Evolutionary conservation across 257 asterid species (phyloP).

Genomic region (Striga asiatica): DNA sequence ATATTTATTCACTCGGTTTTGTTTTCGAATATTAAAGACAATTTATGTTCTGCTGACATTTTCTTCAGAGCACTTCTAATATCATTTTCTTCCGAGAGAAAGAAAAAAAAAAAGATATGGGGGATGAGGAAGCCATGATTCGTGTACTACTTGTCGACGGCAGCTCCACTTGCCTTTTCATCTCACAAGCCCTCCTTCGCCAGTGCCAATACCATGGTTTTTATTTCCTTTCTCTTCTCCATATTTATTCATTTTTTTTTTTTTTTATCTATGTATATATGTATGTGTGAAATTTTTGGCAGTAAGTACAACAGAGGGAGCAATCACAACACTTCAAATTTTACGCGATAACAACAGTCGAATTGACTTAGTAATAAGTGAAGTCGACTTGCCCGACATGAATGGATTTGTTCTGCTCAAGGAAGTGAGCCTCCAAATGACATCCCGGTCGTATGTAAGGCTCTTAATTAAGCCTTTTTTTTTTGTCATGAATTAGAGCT

Average conservation of each 20-base stretch:
- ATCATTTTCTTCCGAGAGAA: no score
- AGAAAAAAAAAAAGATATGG: no score
- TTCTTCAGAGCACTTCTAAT: no score
- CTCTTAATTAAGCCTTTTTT: no score
- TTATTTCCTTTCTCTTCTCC: background rate
- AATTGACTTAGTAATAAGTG: conserved; percentile 43
- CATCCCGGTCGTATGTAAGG: conserved; percentile 56
- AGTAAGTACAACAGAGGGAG: conserved; percentile 36
- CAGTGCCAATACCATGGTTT: background rate
- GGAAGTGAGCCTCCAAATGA: conserved; percentile 40
- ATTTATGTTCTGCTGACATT: no score
- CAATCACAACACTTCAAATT: conserved; percentile 28
- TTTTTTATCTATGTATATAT: background rate
- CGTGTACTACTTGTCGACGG: background rate
- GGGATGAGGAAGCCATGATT: no score
- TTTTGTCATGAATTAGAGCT: no score
- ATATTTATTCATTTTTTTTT: background rate
- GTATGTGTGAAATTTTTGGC: background rate
- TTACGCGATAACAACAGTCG: conserved; percentile 33
- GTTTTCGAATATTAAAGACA: no score
- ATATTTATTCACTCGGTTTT: no score
- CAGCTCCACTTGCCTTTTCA: background rate
- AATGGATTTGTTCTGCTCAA: conserved; percentile 51
- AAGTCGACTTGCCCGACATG: conserved; percentile 35
- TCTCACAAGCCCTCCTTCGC: background rate